Evolutionary conservation across 225 moss, liverwort and hornwort genomes (phyloP), one percentile per base, ranked within the genome.

Genomic region (Polytrichum commune): DNA sequence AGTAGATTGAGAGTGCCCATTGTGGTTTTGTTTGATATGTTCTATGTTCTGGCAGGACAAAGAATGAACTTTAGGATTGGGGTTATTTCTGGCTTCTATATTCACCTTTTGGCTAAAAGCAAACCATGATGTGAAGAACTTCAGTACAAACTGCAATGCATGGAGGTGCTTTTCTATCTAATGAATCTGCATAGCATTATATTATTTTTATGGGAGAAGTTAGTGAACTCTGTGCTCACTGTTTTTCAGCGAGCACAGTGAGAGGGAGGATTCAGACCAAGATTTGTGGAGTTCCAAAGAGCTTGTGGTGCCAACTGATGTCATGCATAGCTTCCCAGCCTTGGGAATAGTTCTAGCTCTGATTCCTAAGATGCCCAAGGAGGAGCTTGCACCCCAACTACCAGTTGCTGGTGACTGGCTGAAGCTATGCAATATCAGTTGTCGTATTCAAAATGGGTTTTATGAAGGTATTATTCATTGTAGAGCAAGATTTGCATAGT

Each of bases 401-500:
- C 86, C 88, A 55, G 55, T 86, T 64, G 81, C 81, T 46, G 98
- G 93, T 38, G 91, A 90, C 72, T 95, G 98, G 98, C 90, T 94
- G 69, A 92, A 93, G 78, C 78, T 95, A 62, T 93, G 98, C 19
- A 98, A 98, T 80, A 79, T 98, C 57, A 54, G 69, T 9, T 90
- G 91, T 77, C 84, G 93, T 64, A 74, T 77, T 65, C 89, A 71
- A 27, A 78, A 81, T 33, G 90, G 93, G 62, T 57, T 83, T 9
- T 75, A 89, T 61, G 98, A 95, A 83, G 92, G 87, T 33, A 60
- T 88, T 29, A 76, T 93, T 24, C 69, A 67, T 56, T 81, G 78
- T 65, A 74, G 78, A 95, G 95, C 83, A 98, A 95, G 75, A 90
- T 95, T 64, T 80, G 91, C 74, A 86, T 90, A 56, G 87, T 95